Base-by-base conservation (phyloP, 2,329 filamentous ascomycete genomes). In the Delphinella strobiligena region DNA sequence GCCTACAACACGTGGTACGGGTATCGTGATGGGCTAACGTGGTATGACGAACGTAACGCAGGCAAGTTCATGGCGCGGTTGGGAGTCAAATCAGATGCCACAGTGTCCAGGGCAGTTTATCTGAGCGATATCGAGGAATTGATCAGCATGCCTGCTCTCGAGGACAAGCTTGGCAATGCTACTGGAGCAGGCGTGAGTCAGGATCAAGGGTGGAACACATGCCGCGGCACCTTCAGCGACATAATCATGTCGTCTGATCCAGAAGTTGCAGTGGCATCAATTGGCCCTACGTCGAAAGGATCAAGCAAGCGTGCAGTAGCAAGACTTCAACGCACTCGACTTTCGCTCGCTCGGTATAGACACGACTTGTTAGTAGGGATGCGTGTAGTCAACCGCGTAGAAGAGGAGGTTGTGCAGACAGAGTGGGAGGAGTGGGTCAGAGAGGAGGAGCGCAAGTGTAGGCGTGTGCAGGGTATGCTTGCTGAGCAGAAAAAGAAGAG, bases 361-460 rank as follows among this genome's bases (percentile, higher is more conserved):
- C 86, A 98, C 58, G 87, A 96, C 54, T 68, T 98, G 15, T 65
- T 96, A 2, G 88, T 98, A 4, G 87, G 88, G 4, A 78, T 96
- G 66, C 78, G 88, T 4, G 75, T 95, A 2, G 80, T 96, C 45
- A 95, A 96, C 61, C 80, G 74, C 42, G 78, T 96, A 19, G 91
- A 96, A 66, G 72, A 74, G 43, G 87, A 95, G 59, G 80, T 94
- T 58, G 61, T 96, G 39, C 74, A 78, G 52, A 81, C 82, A 1
- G 89, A 95, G 59, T 98, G 87, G 80, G 88, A 94, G 63, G 83
- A 84, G 47, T 98, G 89, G 88, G 71, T 96, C 19, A 61, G 74
- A 3, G 80, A 84, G 49, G 91, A 98, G 63, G 80, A 78, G 47
- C 61, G 69, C 24, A 74, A 83, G 36, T 98, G 91, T 58, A 75